Evolutionary conservation across 2,329 filamentous ascomycete species (phyloP), one percentile per base, ranked within the genome.

Genomic region (Grosmannia clavigera): DNA sequence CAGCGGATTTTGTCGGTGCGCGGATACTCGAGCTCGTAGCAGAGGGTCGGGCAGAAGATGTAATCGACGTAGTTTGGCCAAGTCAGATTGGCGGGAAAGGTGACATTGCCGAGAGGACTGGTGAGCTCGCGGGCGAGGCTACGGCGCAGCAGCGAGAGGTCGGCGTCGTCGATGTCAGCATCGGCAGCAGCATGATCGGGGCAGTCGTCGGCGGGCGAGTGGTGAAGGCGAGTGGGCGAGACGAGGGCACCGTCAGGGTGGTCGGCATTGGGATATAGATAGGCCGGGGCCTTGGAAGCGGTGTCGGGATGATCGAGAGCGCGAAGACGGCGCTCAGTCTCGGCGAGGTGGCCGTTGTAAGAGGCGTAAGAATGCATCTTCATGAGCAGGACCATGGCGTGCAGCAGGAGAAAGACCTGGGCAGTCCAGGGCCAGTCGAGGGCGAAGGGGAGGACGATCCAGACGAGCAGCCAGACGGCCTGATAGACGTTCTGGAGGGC

Each of bases 331-430:
- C 87, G 85, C 71, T 95, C 83, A 0, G 90, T 95, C 71, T 94
- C 90, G 66, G 87, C 89, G 19, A 99, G 78, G 72, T 99, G 94
- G 12, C 94, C 94, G 68, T 96, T 97, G 76, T 99, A 99, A 72
- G 97, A 99, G 29, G 90, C 88, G 69, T 96, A 99, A 6, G 92
- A 96, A 72, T 99, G 94, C 84, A 97, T 94, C 78, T 99, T 99
- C 94, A 99, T 99, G 57, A 96, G 84, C 25, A 99, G 79, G 9
- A 90, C 87, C 73, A 99, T 84, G 52, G 91, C 87, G 73, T 99
- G 94, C 40, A 99, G 78, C 12, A 92, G 87, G 66, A 99, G 82
- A 72, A 95, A 99, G 48, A 99, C 94, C 70, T 97, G 94, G 3
- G 92, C 86, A 0, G 94, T 99, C 94, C 94, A 99, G 3, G 91